Conservation (phyloP, 495 filamentous ascomycete genomes). For the Neurospora hispaniola region DNA sequence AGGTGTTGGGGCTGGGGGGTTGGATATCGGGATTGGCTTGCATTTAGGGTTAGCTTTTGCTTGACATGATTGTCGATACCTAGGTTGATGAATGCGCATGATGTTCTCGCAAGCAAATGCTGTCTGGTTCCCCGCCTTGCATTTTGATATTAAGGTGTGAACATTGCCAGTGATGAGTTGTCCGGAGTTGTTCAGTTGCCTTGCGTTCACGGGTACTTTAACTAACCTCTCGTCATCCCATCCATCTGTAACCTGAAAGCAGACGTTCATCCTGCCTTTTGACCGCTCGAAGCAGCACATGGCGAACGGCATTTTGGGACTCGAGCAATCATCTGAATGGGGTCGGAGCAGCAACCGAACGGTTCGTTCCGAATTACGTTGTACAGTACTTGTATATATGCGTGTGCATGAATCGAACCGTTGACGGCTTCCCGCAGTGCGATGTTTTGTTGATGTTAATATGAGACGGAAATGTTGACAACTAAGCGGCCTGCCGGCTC, state of each 20-base stretch:
- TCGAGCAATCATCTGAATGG: neutral
- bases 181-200: too few relatives aligned
- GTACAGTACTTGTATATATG: too few relatives aligned
- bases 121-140: neutral
- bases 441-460: neutral
- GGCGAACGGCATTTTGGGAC: neutral
- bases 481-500: neutral
- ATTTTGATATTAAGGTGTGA: too few relatives aligned
- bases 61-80: neutral
- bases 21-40: neutral
- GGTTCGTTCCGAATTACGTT: neutral
- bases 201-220: neutral
- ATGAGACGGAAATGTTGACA: neutral
- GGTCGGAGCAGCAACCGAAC: neutral
- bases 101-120: neutral
- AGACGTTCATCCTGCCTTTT: neutral
- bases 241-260: neutral
- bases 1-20: neutral
- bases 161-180: too few relatives aligned
- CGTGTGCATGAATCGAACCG: neutral
- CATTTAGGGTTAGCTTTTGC: neutral
- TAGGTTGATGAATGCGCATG: neutral
- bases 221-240: neutral
- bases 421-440: neutral
- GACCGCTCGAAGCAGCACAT: neutral